These are phyloP conservation scores for Endoconidiophora laricicola DNA, from an alignment of 2,329 filamentous ascomycete species.

Conservation along the genomic window DNA sequence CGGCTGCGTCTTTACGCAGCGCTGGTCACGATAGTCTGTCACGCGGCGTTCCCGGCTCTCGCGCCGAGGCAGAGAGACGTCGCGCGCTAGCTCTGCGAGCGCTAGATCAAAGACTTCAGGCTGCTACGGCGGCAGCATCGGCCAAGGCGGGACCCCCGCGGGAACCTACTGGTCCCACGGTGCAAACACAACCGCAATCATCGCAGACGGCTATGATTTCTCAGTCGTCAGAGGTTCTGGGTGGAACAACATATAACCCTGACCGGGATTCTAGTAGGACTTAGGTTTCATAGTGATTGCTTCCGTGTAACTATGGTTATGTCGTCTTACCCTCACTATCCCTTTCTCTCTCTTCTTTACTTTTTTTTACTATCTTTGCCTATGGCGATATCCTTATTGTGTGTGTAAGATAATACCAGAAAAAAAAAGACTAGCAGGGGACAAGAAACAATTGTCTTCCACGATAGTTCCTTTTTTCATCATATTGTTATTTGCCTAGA, in stretches of 20 bases:
- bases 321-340: not conserved
- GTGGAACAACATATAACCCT: conserved; percentile 54
- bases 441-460: too few relatives aligned
- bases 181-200: conserved; percentile 39
- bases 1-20: conserved; percentile 50
- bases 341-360: not conserved
- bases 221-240: conserved; percentile 39
- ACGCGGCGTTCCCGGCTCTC: conserved; percentile 46
- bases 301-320: not conserved
- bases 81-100: conserved; percentile 80
- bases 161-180: conserved; percentile 34
- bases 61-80: conserved; percentile 82
- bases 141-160: conserved; percentile 19
- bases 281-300: not conserved
- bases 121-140: conserved; percentile 44
- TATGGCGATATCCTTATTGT: too few relatives aligned
- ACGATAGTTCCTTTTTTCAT: too few relatives aligned
- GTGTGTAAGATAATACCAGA: too few relatives aligned
- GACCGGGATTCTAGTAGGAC: conserved; percentile 31
- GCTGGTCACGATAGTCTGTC: conserved; percentile 47
- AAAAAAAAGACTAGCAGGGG: too few relatives aligned
- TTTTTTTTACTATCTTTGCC: not conserved
- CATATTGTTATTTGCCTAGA: too few relatives aligned
- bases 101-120: conserved; percentile 77
- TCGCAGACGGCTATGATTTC: conserved; percentile 42